Percentiles rank a stretch among this genome's conserved stretches.
Conservation (phyloP, 345 rosid species). For the Draba incana region DNA sequence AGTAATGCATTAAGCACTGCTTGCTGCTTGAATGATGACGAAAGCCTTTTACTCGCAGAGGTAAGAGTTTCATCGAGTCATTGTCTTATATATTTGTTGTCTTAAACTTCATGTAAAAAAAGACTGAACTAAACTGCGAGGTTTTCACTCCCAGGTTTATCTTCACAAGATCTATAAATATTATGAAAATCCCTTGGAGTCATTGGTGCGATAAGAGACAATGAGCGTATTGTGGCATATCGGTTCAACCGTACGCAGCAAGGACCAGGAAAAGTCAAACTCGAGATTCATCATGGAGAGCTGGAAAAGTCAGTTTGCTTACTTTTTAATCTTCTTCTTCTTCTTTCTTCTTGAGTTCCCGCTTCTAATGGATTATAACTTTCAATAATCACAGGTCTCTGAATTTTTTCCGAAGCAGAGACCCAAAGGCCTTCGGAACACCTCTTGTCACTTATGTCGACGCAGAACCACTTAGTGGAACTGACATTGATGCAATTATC, state of each 20-base stretch:
- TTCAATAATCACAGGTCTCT: slow-evolving; percentile 45
- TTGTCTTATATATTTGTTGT: slow-evolving; percentile 20
- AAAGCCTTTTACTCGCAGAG: slow-evolving; percentile 83
- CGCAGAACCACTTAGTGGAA: slow-evolving; percentile 58
- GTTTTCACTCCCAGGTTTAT: slow-evolving; percentile 56
- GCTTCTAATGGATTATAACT: slow-evolving; percentile 8
- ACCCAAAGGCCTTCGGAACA: slow-evolving; percentile 57
- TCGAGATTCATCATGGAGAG: slow-evolving; percentile 66
- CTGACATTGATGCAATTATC: slow-evolving; percentile 58
- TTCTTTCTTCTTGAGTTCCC: slow-evolving; percentile 13
- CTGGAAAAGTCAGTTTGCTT: slow-evolving; percentile 56
- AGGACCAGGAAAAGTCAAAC: slow-evolving; percentile 60
- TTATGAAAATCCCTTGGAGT: slow-evolving; percentile 56
- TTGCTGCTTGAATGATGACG: slow-evolving; percentile 78
- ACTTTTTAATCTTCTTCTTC: neutral
- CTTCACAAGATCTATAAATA: slow-evolving; percentile 60
- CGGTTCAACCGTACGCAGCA: slow-evolving; percentile 54
- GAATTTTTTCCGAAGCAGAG: slow-evolving; percentile 34
- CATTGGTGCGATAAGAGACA: slow-evolving; percentile 66
- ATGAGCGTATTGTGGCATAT: slow-evolving; percentile 83
- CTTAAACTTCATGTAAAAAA: slow-evolving; percentile 27
- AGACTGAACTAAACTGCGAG: slow-evolving; percentile 9
- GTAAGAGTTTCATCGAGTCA: slow-evolving; percentile 41
- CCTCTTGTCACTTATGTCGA: slow-evolving; percentile 73
- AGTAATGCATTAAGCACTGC: slow-evolving; percentile 63